These are phyloP conservation scores for Trichoderma polysporum DNA, from an alignment of 2,329 filamentous ascomycete species.

Conservation along the genomic window DNA sequence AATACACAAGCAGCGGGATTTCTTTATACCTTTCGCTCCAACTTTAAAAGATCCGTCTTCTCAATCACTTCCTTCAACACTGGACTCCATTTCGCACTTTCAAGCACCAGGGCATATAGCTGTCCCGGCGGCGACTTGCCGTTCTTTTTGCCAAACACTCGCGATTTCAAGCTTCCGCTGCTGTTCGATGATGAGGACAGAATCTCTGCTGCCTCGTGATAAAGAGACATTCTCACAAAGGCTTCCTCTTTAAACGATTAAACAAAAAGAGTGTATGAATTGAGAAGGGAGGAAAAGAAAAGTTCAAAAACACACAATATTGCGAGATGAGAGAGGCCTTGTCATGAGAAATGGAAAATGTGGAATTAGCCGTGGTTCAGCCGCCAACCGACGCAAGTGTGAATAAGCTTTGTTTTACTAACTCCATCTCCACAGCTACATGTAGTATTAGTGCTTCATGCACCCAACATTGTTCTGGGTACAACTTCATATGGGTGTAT, in stretches of 20 bases:
- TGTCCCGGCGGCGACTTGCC: slow-evolving; percentile 78
- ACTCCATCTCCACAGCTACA: background rate
- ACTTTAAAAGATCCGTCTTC: slow-evolving; percentile 68
- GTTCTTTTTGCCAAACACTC: slow-evolving; percentile 72
- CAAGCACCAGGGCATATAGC: slow-evolving; percentile 81
- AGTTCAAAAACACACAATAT: background rate
- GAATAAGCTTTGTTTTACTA: background rate
- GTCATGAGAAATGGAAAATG: background rate
- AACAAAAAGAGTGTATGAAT: background rate
- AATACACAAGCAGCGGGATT: background rate
- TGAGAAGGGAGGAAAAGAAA: background rate
- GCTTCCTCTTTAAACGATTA: background rate
- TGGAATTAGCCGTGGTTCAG: slow-evolving; percentile 22
- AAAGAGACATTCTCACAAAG: slow-evolving; percentile 72
- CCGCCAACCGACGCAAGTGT: slow-evolving; percentile 19
- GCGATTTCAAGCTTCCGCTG: slow-evolving; percentile 83
- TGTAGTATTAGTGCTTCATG: too few species aligned
- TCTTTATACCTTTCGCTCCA: slow-evolving; percentile 73
- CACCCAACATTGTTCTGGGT: too few species aligned
- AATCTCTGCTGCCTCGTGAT: slow-evolving; percentile 83
- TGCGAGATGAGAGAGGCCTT: background rate
- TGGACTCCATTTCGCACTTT: slow-evolving; percentile 86
- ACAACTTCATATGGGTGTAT: background rate
- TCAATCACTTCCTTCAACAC: slow-evolving; percentile 90
- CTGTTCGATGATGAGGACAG: slow-evolving; percentile 54